Percentiles rank a stretch among this genome's conserved stretches.
phyloP scores from a whole-genome alignment of 257 asterid genomes.

The Jaltomata sinuosa region DNA sequence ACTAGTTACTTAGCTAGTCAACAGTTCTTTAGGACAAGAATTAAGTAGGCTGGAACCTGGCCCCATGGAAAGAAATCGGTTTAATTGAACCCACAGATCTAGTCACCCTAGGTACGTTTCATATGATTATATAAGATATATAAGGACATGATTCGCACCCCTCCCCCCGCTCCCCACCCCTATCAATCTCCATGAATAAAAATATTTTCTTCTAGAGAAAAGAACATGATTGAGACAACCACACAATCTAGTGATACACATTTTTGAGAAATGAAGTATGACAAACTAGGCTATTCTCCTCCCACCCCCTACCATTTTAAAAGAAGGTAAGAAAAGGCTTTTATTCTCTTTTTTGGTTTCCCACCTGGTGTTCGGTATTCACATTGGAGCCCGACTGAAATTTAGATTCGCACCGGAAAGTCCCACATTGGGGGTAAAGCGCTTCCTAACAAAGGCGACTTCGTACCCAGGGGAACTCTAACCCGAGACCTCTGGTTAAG shows the following conservation, averaged over 20 bases:
- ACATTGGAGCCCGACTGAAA: too few relatives aligned
- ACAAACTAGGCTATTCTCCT: not conserved
- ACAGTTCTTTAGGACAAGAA: not conserved
- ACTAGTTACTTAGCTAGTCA: not conserved
- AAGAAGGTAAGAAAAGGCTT: not conserved
- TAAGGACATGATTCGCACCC: not conserved
- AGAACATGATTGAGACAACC: not conserved
- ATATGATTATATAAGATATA: not conserved
- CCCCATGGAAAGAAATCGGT: not conserved
- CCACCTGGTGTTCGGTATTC: too few relatives aligned
- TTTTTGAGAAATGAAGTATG: not conserved
- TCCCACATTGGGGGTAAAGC: too few relatives aligned
- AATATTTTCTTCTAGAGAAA: not conserved
- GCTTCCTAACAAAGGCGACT: too few relatives aligned
- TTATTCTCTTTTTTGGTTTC: too few relatives aligned
- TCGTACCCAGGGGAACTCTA: too few relatives aligned
- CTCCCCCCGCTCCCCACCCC: not conserved
- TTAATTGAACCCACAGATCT: not conserved
- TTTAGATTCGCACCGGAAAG: too few relatives aligned
- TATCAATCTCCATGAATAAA: not conserved
- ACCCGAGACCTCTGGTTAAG: too few relatives aligned
- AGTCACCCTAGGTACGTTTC: too few relatives aligned
- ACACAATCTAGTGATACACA: not conserved
- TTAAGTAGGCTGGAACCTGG: not conserved
- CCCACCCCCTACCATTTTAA: not conserved